Evolutionary conservation across 148 eudicot genomes (phyloP).

Genomic region (Vaccinium myrtillus): DNA sequence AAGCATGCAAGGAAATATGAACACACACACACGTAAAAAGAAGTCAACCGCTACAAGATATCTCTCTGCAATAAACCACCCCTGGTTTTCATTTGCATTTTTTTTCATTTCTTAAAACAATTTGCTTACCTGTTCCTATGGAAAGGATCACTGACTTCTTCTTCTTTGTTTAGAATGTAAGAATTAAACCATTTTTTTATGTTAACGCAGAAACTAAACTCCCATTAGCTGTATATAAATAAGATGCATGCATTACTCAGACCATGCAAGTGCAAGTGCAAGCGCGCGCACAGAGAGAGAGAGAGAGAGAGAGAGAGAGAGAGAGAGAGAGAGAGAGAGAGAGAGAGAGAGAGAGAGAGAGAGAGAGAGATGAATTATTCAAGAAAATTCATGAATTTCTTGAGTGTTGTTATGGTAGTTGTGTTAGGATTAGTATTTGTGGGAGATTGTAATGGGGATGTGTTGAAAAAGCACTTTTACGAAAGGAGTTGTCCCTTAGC

Average conservation of each 20-base stretch:
- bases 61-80: not conserved
- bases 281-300: no score
- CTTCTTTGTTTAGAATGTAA: not conserved
- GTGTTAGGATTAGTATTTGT: not conserved
- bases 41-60: not conserved
- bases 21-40: not conserved
- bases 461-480: conserved; percentile 20
- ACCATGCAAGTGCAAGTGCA: not conserved
- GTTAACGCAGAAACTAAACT: not conserved
- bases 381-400: not conserved
- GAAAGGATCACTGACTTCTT: not conserved
- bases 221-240: not conserved
- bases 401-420: not conserved
- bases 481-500: conserved; percentile 20
- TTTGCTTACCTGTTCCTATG: conserved; percentile 6
- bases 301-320: no score
- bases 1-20: not conserved
- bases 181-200: not conserved
- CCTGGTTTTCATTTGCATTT: not conserved
- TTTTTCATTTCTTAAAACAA: not conserved
- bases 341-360: not conserved
- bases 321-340: not conserved
- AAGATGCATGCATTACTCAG: not conserved
- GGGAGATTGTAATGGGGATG: conserved; percentile 5
- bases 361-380: not conserved